Conservation (phyloP, 1,284 basidiomycete genomes). For the Irpex lacteus region DNA sequence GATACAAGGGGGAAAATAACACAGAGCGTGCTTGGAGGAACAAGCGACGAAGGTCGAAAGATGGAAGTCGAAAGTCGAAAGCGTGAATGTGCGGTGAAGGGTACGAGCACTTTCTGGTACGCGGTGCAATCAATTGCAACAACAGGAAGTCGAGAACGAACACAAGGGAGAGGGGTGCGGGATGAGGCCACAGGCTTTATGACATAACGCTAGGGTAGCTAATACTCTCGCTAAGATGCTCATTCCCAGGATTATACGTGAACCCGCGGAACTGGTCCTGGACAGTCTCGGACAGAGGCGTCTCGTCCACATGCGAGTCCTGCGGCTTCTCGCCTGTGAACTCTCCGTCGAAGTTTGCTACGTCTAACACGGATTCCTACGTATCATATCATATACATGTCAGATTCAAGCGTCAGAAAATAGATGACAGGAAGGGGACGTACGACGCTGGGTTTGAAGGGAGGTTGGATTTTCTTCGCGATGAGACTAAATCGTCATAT, state of each 20-base stretch:
- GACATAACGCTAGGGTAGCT: slow-evolving; percentile 46
- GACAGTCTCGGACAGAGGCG: slow-evolving; percentile 88
- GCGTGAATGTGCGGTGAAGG: neutral
- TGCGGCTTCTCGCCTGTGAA: slow-evolving; percentile 92
- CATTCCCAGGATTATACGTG: slow-evolving; percentile 80
- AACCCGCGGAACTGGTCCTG: slow-evolving; percentile 93
- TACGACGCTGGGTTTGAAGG: slow-evolving; percentile 97
- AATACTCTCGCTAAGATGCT: slow-evolving; percentile 77
- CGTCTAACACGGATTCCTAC: slow-evolving; percentile 78
- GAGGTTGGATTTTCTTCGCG: slow-evolving; percentile 95
- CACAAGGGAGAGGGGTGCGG: too few relatives aligned
- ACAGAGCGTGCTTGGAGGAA: too few relatives aligned
- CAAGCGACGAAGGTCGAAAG: neutral
- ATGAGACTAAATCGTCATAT: slow-evolving; percentile 54
- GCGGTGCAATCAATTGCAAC: neutral
- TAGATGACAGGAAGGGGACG: slow-evolving; percentile 24
- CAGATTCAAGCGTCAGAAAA: neutral
- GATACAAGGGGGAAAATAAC: too few relatives aligned
- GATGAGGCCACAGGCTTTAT: too few relatives aligned
- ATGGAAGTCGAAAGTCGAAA: neutral
- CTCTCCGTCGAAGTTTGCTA: slow-evolving; percentile 92
- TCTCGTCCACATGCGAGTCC: slow-evolving; percentile 93
- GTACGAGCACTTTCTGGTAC: neutral
- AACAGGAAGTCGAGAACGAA: neutral
- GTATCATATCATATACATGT: slow-evolving; percentile 15